phyloP scores from a whole-genome alignment of 768 basidiomycete species.

The Lactarius trivialis region DNA sequence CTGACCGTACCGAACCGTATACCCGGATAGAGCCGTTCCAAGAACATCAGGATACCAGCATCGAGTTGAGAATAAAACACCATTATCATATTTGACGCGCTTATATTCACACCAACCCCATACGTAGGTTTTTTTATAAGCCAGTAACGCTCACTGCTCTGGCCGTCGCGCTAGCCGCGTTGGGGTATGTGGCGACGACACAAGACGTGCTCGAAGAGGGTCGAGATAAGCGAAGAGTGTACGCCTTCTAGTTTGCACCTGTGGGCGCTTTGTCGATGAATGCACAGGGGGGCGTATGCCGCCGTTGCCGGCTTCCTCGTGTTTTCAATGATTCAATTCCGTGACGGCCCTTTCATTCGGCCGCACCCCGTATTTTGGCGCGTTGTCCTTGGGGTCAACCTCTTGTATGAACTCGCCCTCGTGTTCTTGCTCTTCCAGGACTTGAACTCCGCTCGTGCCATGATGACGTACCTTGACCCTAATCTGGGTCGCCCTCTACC shows the following conservation, averaged over 20 bases:
- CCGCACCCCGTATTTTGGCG: slow-evolving; percentile 89
- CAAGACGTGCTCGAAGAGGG: slow-evolving; percentile 84
- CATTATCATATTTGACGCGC: slow-evolving; percentile 2
- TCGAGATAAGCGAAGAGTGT: slow-evolving; percentile 74
- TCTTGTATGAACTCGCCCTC: slow-evolving; percentile 75
- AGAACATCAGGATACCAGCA: slow-evolving; percentile 72
- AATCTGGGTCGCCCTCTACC: slow-evolving; percentile 64
- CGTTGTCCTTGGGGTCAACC: slow-evolving; percentile 68
- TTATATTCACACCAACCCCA: slow-evolving; percentile 9
- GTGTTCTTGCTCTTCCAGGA: slow-evolving; percentile 88
- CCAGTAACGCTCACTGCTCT: slow-evolving; percentile 75
- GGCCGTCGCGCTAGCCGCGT: slow-evolving; percentile 52
- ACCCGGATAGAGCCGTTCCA: slow-evolving; percentile 81
- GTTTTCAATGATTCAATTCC: slow-evolving; percentile 84
- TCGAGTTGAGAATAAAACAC: slow-evolving; percentile 51
- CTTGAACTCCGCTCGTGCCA: slow-evolving; percentile 61
- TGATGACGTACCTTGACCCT: slow-evolving; percentile 77
- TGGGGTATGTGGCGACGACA: slow-evolving; percentile 79
- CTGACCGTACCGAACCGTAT: slow-evolving; percentile 77
- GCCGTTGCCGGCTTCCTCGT: slow-evolving; percentile 65
- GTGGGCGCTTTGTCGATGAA: slow-evolving; percentile 1
- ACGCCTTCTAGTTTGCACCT: slow-evolving; percentile 29
- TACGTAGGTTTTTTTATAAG: slow-evolving; percentile 73
- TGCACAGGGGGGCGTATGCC: slow-evolving; percentile 66
- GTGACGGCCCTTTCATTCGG: slow-evolving; percentile 83